Evolutionary conservation across 306 rosid species (phyloP).

Genomic region (Mucuna pruriens): DNA sequence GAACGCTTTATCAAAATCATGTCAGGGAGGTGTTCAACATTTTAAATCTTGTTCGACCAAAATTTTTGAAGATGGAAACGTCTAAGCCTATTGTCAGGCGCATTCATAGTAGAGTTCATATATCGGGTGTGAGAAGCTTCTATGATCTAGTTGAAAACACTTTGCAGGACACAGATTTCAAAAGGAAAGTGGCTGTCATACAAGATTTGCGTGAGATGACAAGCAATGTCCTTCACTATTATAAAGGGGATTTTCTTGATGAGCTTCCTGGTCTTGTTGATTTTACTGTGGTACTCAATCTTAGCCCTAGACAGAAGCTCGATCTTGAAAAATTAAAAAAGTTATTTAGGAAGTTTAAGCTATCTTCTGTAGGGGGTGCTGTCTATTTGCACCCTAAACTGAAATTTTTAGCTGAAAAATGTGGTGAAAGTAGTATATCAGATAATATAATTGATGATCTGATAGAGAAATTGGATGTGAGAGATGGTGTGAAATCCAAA

Average conservation of each 20-base stretch:
- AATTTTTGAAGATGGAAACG: conserved; percentile 65
- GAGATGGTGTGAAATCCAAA: conserved; percentile 83
- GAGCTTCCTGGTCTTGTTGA: conserved; percentile 96
- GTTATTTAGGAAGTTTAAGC: conserved; percentile 67
- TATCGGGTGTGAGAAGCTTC: conserved; percentile 59
- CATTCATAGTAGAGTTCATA: conserved; percentile 67
- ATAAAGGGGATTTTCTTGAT: conserved; percentile 93
- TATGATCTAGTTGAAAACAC: conserved; percentile 78
- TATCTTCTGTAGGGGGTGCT: conserved; percentile 77
- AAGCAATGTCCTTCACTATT: conserved; percentile 81
- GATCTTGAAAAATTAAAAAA: conserved; percentile 58
- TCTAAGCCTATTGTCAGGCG: conserved; percentile 74
- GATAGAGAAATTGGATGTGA: conserved; percentile 51
- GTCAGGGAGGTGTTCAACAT: conserved; percentile 90
- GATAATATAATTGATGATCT: conserved; percentile 65
- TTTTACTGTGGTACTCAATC: conserved; percentile 74
- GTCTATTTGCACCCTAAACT: conserved; percentile 78
- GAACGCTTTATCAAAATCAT: conserved; percentile 90
- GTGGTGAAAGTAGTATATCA: conserved; percentile 47
- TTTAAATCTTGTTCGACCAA: conserved; percentile 84
- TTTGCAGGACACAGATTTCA: conserved; percentile 79
- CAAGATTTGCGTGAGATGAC: conserved; percentile 97
- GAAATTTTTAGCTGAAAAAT: conserved; percentile 56
- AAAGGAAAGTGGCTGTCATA: conserved; percentile 73
- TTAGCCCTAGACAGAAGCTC: conserved; percentile 61